phyloP scores from a whole-genome alignment of 2,329 filamentous ascomycete genomes.

The Tolypocladium inflatum region DNA sequence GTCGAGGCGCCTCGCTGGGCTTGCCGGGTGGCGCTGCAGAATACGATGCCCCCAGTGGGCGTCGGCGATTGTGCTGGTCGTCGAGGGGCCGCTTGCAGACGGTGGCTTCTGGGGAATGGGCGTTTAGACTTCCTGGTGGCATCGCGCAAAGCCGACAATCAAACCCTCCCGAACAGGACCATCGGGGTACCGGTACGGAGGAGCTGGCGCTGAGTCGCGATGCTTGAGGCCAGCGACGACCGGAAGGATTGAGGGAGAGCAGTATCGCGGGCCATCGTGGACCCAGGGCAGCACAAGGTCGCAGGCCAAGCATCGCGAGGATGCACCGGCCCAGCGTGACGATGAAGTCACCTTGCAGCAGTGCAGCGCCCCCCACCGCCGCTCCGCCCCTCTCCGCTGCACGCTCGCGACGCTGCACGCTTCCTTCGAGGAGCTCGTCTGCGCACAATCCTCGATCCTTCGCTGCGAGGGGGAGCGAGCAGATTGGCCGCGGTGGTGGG shows the following conservation, averaged over 20 bases:
- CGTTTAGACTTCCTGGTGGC: neutral
- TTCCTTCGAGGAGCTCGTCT: neutral
- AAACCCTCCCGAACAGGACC: neutral
- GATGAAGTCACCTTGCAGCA: neutral
- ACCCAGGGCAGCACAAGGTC: too few species aligned
- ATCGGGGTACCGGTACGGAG: neutral
- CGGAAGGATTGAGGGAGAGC: neutral
- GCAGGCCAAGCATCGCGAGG: too few species aligned
- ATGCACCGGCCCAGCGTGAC: too few species aligned
- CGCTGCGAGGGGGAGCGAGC: neutral
- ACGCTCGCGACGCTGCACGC: neutral
- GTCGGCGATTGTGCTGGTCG: neutral
- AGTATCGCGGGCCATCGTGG: neutral
- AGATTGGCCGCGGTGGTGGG: neutral
- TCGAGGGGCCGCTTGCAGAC: neutral
- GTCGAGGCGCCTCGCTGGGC: neutral
- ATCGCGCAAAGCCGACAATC: neutral
- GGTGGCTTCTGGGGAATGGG: neutral
- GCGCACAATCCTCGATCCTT: neutral
- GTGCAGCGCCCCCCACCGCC: neutral
- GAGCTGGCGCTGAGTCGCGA: neutral
- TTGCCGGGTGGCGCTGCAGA: neutral
- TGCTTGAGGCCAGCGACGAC: neutral
- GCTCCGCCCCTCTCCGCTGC: neutral
- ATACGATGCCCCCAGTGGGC: neutral